A percentile compares a stretch with the other conserved stretches of the same genome.
Conservation (phyloP, 129 eudicot genomes). For the Tagetes erecta region DNA sequence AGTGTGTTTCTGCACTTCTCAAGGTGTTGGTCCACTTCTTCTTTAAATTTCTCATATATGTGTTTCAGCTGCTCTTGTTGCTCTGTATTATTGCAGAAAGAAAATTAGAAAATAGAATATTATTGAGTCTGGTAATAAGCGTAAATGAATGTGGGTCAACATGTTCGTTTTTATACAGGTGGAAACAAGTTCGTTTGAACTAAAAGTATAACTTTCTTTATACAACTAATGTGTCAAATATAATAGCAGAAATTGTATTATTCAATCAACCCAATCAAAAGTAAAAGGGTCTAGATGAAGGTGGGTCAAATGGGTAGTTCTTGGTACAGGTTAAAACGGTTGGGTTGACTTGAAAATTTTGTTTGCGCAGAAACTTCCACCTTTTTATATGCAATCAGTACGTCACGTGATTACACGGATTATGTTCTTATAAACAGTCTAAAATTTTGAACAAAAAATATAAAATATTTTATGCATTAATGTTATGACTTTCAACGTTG, state of each 20-base stretch:
- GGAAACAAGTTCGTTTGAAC: not conserved
- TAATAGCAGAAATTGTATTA: not conserved
- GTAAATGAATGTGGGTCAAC: not conserved
- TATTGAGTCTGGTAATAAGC: not conserved
- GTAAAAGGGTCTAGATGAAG: not conserved
- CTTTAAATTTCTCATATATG: conserved; percentile 61
- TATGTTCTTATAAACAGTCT: no score
- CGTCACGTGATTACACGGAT: no score
- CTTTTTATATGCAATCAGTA: no score
- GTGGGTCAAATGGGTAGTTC: not conserved
- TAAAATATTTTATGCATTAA: not conserved
- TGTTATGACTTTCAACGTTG: conserved; percentile 4
- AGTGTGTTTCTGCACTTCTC: conserved; percentile 52
- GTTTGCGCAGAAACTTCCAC: no score
- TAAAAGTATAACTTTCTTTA: not conserved
- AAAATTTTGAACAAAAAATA: no score
- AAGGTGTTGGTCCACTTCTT: conserved; percentile 68
- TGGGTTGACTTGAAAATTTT: not conserved
- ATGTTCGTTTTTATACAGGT: not conserved
- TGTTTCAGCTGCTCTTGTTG: conserved; percentile 66
- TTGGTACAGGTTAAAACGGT: not conserved
- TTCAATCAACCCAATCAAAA: not conserved
- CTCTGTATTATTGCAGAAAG: conserved; percentile 43
- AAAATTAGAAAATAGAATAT: conserved; percentile 11
- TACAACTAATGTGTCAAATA: not conserved